Conservation (phyloP, 371 early-diverging fungal species). For the Amoeboaphelidium protococcarum region DNA sequence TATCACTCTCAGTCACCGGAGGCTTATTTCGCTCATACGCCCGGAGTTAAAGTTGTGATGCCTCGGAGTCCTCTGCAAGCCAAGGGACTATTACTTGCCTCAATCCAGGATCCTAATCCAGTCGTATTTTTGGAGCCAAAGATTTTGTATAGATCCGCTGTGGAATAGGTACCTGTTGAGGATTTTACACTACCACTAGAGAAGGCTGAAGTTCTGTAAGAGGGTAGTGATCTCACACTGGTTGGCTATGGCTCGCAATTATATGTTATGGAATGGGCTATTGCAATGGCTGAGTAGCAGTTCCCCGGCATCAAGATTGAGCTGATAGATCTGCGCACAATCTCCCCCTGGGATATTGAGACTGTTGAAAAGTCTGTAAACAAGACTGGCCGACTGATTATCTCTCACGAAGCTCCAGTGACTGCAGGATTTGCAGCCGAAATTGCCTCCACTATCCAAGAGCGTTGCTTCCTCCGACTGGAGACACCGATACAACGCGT, state of each 20-base stretch:
- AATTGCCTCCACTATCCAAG: constrained; percentile 69
- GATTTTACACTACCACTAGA: constrained; percentile 77
- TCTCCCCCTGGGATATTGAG: constrained; percentile 81
- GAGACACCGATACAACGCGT: constrained; percentile 68
- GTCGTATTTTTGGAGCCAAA: constrained; percentile 91
- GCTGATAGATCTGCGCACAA: constrained; percentile 74
- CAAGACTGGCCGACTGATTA: constrained; percentile 75
- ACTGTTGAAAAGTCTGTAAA: constrained; percentile 74
- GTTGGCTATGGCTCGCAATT: constrained; percentile 86
- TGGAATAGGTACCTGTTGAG: constrained; percentile 79
- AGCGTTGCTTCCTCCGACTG: constrained; percentile 47
- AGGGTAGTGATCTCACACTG: constrained; percentile 70
- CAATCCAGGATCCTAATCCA: constrained; percentile 82
- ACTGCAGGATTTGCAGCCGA: constrained; percentile 87
- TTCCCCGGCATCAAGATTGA: constrained; percentile 74
- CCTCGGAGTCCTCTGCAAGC: constrained; percentile 87
- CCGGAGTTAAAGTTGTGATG: constrained; percentile 80
- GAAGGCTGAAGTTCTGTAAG: constrained; percentile 72
- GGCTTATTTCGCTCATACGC: constrained; percentile 82
- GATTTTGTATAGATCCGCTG: constrained; percentile 76
- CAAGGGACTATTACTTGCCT: constrained; percentile 72
- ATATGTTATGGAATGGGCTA: constrained; percentile 69
- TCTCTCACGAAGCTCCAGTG: constrained; percentile 85
- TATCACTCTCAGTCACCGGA: constrained; percentile 92
- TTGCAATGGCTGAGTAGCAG: constrained; percentile 55